Evolutionary conservation across 306 rosid species (phyloP).

Genomic region (Prosopis cineraria): DNA sequence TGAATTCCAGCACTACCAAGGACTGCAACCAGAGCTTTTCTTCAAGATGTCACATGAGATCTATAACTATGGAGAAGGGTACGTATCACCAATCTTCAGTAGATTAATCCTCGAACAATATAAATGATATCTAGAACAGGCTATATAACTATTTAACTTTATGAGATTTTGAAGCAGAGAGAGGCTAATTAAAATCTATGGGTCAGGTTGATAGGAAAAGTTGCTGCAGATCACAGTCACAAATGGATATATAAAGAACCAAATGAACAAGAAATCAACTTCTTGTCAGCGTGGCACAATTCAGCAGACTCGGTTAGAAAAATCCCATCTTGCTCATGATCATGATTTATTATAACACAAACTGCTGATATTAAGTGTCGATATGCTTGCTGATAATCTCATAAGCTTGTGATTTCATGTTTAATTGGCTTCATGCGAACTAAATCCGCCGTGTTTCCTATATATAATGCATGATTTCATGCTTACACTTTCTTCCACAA

Average conservation of each 20-base stretch:
- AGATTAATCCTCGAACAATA: not conserved
- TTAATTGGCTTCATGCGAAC: not conserved
- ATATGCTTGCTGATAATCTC: not conserved
- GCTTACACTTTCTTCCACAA: slow-evolving; percentile 28
- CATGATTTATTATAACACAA: not conserved
- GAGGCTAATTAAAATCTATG: slow-evolving; percentile 23
- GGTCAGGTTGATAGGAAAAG: slow-evolving; percentile 92
- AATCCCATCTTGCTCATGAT: not conserved
- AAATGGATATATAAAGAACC: slow-evolving; percentile 97
- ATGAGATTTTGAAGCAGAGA: not conserved
- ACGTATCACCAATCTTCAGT: not conserved
- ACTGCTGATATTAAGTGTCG: not conserved
- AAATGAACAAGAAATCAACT: slow-evolving; percentile 87
- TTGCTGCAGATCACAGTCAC: slow-evolving; percentile 95
- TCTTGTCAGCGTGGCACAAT: slow-evolving; percentile 94
- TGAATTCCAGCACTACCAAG: slow-evolving; percentile 74
- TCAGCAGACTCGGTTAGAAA: slow-evolving; percentile 79
- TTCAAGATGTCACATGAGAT: slow-evolving; percentile 99
- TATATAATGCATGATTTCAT: slow-evolving; percentile 29
- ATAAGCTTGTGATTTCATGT: slow-evolving; percentile 10
- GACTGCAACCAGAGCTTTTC: slow-evolving; percentile 94
- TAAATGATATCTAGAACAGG: not conserved
- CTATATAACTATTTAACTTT: slow-evolving; percentile 9
- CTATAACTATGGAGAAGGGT: slow-evolving; percentile 99
- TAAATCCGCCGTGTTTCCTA: not conserved